phyloP scores from a whole-genome alignment of 2,329 filamentous ascomycete genomes.

The Talaromyces sp. region DNA sequence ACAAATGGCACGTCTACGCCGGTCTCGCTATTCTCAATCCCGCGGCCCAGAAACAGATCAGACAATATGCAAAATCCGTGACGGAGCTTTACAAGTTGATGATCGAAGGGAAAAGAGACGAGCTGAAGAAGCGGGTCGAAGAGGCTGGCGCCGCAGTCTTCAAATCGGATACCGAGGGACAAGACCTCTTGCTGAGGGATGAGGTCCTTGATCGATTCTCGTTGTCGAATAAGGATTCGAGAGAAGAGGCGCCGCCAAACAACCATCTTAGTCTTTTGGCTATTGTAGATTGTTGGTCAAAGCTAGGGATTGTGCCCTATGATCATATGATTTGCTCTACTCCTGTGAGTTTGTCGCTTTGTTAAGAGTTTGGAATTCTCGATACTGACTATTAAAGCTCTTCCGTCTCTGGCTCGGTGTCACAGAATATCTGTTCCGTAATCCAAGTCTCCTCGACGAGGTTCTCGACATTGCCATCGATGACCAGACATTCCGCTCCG shows the following conservation, averaged over 20 bases:
- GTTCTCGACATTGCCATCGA: slow-evolving; percentile 80
- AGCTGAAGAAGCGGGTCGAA: slow-evolving; percentile 71
- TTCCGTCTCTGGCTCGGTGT: slow-evolving; percentile 96
- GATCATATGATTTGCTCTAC: slow-evolving; percentile 99
- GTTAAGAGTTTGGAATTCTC: not conserved
- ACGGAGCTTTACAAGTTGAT: slow-evolving; percentile 96
- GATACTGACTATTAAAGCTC: slow-evolving; percentile 47
- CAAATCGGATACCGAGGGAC: slow-evolving; percentile 48
- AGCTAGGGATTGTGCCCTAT: slow-evolving; percentile 88
- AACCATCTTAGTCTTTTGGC: slow-evolving; percentile 91
- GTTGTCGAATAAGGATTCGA: slow-evolving; percentile 62
- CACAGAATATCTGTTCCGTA: slow-evolving; percentile 93
- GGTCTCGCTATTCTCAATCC: slow-evolving; percentile 96
- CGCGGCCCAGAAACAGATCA: slow-evolving; percentile 84
- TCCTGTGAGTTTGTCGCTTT: slow-evolving; percentile 53
- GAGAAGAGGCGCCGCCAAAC: slow-evolving; percentile 68
- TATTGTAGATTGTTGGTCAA: slow-evolving; percentile 98
- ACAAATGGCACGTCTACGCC: slow-evolving; percentile 99
- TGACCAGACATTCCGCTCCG: slow-evolving; percentile 87
- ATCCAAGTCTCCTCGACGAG: slow-evolving; percentile 74
- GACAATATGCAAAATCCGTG: slow-evolving; percentile 87
- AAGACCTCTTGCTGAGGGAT: slow-evolving; percentile 69
- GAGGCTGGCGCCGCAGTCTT: slow-evolving; percentile 74
- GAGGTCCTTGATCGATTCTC: slow-evolving; percentile 86
- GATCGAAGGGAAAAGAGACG: slow-evolving; percentile 75